Evolutionary conservation across 169 alveolate genomes (phyloP).

Genomic region (Eimeria nieschulzi): DNA sequence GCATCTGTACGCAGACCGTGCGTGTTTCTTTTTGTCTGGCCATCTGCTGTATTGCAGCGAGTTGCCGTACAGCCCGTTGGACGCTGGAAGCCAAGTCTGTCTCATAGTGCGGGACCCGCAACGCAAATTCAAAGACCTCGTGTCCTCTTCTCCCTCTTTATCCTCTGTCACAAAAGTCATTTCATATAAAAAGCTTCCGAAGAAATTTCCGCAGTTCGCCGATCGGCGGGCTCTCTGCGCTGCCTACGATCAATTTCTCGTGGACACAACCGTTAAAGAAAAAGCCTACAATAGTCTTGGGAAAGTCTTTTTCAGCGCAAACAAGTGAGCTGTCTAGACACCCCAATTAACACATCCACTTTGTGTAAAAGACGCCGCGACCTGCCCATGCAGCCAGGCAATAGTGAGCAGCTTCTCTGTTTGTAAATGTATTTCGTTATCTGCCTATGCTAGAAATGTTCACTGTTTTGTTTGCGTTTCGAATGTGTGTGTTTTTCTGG

Average conservation of each 20-base stretch:
- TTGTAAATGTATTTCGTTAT: not conserved
- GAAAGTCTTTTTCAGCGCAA: conserved; percentile 74
- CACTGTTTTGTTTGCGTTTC: not conserved
- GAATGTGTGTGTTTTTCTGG: not conserved
- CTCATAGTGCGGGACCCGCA: conserved; percentile 81
- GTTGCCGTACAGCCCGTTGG: conserved; percentile 67
- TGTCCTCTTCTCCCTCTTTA: conserved; percentile 28
- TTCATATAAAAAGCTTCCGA: conserved; percentile 74
- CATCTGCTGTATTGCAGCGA: conserved; percentile 67
- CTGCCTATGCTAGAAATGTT: not conserved
- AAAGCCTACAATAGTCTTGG: conserved; percentile 76
- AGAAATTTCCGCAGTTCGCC: conserved; percentile 77
- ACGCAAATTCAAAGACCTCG: conserved; percentile 81
- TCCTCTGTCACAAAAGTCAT: conserved; percentile 67
- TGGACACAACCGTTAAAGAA: conserved; percentile 76
- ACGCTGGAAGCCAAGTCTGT: conserved; percentile 63
- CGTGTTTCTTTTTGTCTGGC: too few species aligned
- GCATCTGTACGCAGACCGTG: too few species aligned
- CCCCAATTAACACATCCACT: not conserved
- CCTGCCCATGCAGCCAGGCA: too few species aligned
- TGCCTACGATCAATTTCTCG: conserved; percentile 77
- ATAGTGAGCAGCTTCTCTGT: not conserved
- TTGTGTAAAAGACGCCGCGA: too few species aligned
- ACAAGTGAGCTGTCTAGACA: conserved; percentile 73
- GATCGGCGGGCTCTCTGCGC: conserved; percentile 78